These are phyloP conservation scores for Funneliformis caledonium DNA, from an alignment of 371 early-diverging fungal species.

Conservation along the genomic window DNA sequence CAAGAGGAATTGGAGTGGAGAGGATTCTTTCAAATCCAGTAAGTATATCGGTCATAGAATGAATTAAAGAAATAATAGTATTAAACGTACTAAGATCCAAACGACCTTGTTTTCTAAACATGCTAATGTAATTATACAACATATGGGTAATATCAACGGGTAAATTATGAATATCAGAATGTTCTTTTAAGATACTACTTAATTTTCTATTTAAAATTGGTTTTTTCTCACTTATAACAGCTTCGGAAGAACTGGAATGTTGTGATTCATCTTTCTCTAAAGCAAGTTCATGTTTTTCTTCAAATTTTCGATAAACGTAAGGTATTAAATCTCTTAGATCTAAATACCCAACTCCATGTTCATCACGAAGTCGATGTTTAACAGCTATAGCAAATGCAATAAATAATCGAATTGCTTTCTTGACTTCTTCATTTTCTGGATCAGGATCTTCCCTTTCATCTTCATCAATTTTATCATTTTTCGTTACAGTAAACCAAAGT, in stretches of 20 bases:
- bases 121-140: conserved; percentile 50
- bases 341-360: conserved; percentile 40
- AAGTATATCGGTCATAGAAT: conserved; percentile 65
- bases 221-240: background rate
- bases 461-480: background rate
- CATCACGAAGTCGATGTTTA: conserved; percentile 74
- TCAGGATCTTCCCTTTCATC: background rate
- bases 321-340: background rate
- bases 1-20: conserved; percentile 79
- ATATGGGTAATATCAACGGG: conserved; percentile 55
- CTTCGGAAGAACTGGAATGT: background rate
- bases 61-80: conserved; percentile 48
- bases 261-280: background rate
- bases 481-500: conserved; percentile 52
- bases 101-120: conserved; percentile 41
- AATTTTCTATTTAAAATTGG: background rate
- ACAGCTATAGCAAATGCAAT: conserved; percentile 69
- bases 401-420: conserved; percentile 71
- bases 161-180: conserved; percentile 46
- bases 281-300: background rate
- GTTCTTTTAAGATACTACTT: background rate
- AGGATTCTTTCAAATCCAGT: conserved; percentile 74
- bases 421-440: conserved; percentile 54
- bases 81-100: conserved; percentile 47
- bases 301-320: background rate